phyloP scores from a whole-genome alignment of 2,329 filamentous ascomycete species.

The Cercospora nicotianae region DNA sequence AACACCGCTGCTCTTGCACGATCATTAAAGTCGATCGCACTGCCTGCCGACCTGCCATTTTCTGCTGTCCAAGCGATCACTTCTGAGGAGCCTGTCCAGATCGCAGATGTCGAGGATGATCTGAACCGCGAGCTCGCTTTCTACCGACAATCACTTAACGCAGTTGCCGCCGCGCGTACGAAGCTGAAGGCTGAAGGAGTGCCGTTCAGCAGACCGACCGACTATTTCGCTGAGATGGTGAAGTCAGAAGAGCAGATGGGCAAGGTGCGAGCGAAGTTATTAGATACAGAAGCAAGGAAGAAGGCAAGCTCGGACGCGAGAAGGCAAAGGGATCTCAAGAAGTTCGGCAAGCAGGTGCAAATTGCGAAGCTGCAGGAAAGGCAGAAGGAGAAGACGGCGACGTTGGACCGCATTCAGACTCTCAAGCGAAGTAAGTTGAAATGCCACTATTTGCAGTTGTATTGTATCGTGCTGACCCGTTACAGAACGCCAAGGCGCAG shows the following conservation, averaged over 20 bases:
- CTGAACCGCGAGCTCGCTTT: slow-evolving; percentile 89
- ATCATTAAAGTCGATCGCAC: slow-evolving; percentile 74
- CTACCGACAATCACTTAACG: slow-evolving; percentile 83
- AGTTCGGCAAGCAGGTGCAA: slow-evolving; percentile 98
- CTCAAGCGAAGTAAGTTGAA: slow-evolving; percentile 84
- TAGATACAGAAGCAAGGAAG: slow-evolving; percentile 88
- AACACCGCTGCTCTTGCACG: slow-evolving; percentile 84
- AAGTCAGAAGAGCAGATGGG: slow-evolving; percentile 99
- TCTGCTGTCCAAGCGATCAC: slow-evolving; percentile 77
- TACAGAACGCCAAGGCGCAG: slow-evolving; percentile 76
- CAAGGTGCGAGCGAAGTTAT: slow-evolving; percentile 87
- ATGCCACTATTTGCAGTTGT: neutral
- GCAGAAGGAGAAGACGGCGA: slow-evolving; percentile 86
- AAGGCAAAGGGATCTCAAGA: slow-evolving; percentile 92
- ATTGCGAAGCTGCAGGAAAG: slow-evolving; percentile 93
- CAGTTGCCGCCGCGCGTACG: slow-evolving; percentile 70
- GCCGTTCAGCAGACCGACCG: slow-evolving; percentile 81
- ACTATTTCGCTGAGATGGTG: slow-evolving; percentile 99
- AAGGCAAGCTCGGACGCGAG: slow-evolving; percentile 89
- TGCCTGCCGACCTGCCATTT: slow-evolving; percentile 73
- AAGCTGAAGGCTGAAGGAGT: slow-evolving; percentile 78
- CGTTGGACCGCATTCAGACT: slow-evolving; percentile 90
- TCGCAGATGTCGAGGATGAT: slow-evolving; percentile 86
- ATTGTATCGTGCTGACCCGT: slow-evolving; percentile 26
- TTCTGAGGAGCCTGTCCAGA: slow-evolving; percentile 66